These are phyloP conservation scores for Sarocladium brachiariae DNA, from an alignment of 2,329 filamentous ascomycete genomes.

Conservation along the genomic window DNA sequence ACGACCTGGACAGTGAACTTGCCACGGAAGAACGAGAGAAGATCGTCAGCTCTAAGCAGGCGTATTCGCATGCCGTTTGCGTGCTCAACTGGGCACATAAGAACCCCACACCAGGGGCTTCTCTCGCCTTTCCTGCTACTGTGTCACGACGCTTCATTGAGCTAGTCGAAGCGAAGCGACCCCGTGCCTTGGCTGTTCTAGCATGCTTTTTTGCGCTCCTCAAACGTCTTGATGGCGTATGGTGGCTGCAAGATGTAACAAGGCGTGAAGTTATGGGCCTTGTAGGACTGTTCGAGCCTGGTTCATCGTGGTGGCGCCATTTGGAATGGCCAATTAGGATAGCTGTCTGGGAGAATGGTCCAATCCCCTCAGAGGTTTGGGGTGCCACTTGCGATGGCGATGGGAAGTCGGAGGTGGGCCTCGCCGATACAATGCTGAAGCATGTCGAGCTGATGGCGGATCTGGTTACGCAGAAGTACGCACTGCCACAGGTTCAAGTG, in stretches of 20 bases:
- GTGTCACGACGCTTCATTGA: conserved; percentile 56
- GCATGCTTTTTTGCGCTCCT: conserved; percentile 62
- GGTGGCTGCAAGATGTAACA: conserved; percentile 65
- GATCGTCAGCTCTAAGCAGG: conserved; percentile 34
- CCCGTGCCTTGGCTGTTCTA: conserved; percentile 56
- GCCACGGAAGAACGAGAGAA: conserved; percentile 25
- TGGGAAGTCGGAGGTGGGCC: conserved; percentile 26
- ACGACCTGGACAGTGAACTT: conserved; percentile 51
- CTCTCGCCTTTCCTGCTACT: conserved; percentile 57
- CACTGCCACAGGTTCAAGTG: conserved; percentile 15
- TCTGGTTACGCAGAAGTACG: conserved; percentile 23
- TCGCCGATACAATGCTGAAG: conserved; percentile 29
- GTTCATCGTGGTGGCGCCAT: conserved; percentile 54
- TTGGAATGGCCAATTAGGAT: conserved; percentile 55
- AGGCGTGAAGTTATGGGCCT: conserved; percentile 59
- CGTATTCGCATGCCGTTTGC: conserved; percentile 58
- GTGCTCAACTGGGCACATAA: conserved; percentile 61
- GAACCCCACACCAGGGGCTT: conserved; percentile 50
- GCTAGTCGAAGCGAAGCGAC: conserved; percentile 50
- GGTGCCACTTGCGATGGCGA: conserved; percentile 43
- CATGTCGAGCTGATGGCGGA: conserved; percentile 35
- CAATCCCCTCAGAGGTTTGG: conserved; percentile 52
- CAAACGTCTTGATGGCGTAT: conserved; percentile 53
- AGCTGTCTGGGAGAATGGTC: conserved; percentile 46
- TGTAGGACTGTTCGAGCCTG: conserved; percentile 49